A percentile compares a stretch with the other conserved stretches of the same genome.
Conservation (phyloP, 2,329 filamentous ascomycete species). For the Orbilia quercus region DNA sequence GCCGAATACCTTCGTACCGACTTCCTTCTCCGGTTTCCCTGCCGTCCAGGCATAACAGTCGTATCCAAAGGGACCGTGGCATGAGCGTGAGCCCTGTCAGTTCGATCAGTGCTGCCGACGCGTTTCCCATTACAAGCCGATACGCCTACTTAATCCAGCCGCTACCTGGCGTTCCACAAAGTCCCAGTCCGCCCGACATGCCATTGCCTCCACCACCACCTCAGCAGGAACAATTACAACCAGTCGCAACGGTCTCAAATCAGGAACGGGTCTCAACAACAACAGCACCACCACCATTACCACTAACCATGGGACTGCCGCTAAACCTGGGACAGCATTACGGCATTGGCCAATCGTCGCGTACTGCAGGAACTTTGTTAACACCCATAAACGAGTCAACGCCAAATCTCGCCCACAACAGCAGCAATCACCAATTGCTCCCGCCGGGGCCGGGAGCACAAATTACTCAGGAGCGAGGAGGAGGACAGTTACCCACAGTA, state of each 20-base stretch:
- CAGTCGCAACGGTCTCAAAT: constrained; percentile 19
- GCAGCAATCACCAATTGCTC: constrained; percentile 7
- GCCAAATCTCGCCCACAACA: constrained; percentile 18
- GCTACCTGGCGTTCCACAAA: constrained; percentile 28
- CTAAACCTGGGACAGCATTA: constrained; percentile 12
- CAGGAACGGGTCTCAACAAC: constrained; percentile 24
- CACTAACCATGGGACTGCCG: constrained; percentile 37
- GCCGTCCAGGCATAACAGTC: constrained; percentile 51
- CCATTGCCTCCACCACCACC: constrained; percentile 31
- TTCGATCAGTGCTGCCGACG: constrained; percentile 43
- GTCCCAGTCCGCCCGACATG: constrained; percentile 37
- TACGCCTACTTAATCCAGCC: constrained; percentile 53
- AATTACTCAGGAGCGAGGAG: constrained; percentile 4
- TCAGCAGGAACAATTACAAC: no score
- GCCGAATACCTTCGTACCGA: constrained; percentile 51
- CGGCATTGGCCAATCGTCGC: constrained; percentile 26
- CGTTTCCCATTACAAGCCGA: constrained; percentile 39
- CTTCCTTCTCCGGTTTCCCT: constrained; percentile 54
- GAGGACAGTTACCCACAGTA: constrained; percentile 7
- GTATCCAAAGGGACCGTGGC: constrained; percentile 52
- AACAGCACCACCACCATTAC: no score
- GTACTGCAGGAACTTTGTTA: constrained; percentile 22
- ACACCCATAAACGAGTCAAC: constrained; percentile 46
- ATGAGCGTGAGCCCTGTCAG: constrained; percentile 55
- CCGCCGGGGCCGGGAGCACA: constrained; percentile 8